Evolutionary conservation across 371 early-diverging fungal species (phyloP).

Genomic region (Haplosporangium sp.): DNA sequence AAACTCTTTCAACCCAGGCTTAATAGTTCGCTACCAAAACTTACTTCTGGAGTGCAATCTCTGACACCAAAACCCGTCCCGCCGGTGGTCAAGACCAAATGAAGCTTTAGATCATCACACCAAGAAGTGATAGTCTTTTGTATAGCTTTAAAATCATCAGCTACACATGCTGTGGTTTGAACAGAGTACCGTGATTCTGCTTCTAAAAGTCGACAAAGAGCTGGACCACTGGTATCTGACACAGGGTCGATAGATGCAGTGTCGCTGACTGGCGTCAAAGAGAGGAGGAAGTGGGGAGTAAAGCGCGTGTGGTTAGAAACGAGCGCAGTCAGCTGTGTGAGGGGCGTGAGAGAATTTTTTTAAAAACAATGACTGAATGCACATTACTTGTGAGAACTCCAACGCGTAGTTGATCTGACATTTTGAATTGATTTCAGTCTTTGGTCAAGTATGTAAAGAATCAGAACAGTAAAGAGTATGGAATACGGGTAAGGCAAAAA

Average conservation of each 20-base stretch:
- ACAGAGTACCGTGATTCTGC: conserved; percentile 55
- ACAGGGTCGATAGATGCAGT: conserved; percentile 64
- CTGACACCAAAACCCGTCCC: conserved; percentile 93
- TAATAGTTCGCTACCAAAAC: background rate
- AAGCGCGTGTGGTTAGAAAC: background rate
- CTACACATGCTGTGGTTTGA: conserved; percentile 57
- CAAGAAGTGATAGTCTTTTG: conserved; percentile 63
- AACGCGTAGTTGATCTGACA: conserved; percentile 33
- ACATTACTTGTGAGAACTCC: conserved; percentile 51
- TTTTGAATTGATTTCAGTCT: conserved; percentile 1
- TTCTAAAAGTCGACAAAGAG: conserved; percentile 56
- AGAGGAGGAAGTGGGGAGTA: background rate
- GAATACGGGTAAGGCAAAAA: background rate
- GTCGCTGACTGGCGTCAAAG: conserved; percentile 65
- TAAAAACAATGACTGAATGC: background rate
- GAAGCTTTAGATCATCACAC: conserved; percentile 61
- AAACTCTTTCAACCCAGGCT: background rate
- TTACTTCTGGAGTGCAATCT: conserved; percentile 91
- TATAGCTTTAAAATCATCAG: conserved; percentile 68
- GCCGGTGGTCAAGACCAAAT: conserved; percentile 89
- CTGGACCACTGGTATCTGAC: conserved; percentile 75
- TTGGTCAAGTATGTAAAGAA: no score
- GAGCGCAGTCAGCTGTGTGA: background rate
- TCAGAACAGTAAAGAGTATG: background rate
- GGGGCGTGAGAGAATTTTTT: background rate